Evolutionary conservation across 164 flowering plant species (phyloP).

Genomic region (Cinnamomum chago): DNA sequence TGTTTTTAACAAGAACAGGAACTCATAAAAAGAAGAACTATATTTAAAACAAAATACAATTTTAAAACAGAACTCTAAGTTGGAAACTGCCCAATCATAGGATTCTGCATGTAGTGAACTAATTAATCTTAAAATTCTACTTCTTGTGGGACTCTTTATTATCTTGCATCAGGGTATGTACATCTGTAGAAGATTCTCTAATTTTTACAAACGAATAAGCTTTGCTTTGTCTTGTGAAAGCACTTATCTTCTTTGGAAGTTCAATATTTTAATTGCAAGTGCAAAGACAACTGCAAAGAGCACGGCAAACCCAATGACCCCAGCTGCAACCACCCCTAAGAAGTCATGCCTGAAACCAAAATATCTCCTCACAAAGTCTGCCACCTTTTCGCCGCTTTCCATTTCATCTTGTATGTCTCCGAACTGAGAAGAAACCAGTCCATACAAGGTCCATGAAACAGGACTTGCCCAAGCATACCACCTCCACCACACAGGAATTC

Average conservation of each 20-base stretch:
- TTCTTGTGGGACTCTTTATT: no score
- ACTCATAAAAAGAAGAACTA: no score
- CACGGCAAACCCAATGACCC: slow-evolving; percentile 30
- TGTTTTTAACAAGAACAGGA: no score
- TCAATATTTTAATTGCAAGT: slow-evolving; percentile 42
- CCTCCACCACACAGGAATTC: slow-evolving; percentile 42
- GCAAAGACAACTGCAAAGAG: slow-evolving; percentile 50
- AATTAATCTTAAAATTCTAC: no score
- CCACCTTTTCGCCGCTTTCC: slow-evolving; percentile 19
- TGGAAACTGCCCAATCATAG: no score
- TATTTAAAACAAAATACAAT: no score
- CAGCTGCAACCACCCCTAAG: slow-evolving; percentile 34
- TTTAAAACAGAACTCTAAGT: no score
- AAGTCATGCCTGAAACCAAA: slow-evolving; percentile 44
- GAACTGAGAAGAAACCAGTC: slow-evolving; percentile 36
- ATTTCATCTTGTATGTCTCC: slow-evolving; percentile 24
- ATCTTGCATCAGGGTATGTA: no score
- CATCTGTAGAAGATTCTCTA: no score
- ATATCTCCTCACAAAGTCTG: slow-evolving; percentile 26
- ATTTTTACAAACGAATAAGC: no score
- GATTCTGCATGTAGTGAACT: no score
- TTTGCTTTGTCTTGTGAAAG: slow-evolving; percentile 4
- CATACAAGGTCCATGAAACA: slow-evolving; percentile 55
- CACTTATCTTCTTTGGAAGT: slow-evolving; percentile 48
- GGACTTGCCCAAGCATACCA: slow-evolving; percentile 62